Evolutionary conservation across 2,329 filamentous ascomycete genomes (phyloP).

Genomic region (Penicillium sp.): DNA sequence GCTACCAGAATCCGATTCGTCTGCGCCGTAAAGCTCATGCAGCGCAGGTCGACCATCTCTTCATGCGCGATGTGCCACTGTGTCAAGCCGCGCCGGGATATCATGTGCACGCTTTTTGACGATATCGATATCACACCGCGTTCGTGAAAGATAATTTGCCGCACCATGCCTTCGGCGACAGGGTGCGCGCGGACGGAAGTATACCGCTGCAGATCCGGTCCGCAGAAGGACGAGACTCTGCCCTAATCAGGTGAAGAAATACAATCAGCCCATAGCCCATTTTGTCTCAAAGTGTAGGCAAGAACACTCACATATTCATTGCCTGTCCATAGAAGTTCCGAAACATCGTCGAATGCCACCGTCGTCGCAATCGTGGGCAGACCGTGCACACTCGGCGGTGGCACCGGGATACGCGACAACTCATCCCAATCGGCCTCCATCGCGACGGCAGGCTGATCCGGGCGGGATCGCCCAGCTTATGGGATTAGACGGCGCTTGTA

Average conservation of each 20-base stretch:
- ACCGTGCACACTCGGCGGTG: constrained; percentile 71
- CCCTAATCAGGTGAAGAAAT: constrained; percentile 59
- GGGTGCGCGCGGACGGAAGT: constrained; percentile 85
- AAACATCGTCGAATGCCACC: constrained; percentile 82
- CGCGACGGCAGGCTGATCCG: constrained; percentile 23
- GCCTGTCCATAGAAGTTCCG: constrained; percentile 91
- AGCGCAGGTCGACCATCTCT: constrained; percentile 83
- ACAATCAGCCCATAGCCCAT: constrained; percentile 14
- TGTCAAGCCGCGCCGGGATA: constrained; percentile 76
- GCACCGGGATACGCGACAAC: constrained; percentile 80
- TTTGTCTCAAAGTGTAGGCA: not conserved
- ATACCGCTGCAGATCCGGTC: constrained; percentile 81
- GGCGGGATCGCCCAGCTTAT: constrained; percentile 10
- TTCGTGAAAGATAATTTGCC: constrained; percentile 88
- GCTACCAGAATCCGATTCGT: constrained; percentile 84
- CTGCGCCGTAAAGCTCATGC: constrained; percentile 94
- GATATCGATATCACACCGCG: constrained; percentile 87
- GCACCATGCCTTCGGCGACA: constrained; percentile 72
- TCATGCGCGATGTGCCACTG: constrained; percentile 83
- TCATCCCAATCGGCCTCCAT: constrained; percentile 58
- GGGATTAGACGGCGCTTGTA: not conserved
- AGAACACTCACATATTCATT: constrained; percentile 74
- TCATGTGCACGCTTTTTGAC: constrained; percentile 81
- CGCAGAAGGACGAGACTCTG: constrained; percentile 84
- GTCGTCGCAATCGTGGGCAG: constrained; percentile 72